phyloP scores from a whole-genome alignment of 2,329 filamentous ascomycete genomes.

The Pestalotiopsis sp. region DNA sequence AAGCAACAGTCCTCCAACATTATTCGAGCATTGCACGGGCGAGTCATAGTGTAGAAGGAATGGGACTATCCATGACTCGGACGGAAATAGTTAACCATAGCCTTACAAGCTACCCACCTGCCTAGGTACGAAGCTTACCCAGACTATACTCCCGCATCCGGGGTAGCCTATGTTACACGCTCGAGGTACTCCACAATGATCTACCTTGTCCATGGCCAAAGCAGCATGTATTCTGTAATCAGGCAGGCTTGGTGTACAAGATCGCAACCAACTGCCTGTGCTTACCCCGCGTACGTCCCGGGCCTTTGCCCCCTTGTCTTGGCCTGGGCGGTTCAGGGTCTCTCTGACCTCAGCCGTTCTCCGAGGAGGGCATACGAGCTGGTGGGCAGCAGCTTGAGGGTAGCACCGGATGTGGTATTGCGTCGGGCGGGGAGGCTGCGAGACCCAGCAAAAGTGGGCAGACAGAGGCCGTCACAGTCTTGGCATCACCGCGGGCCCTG shows the following conservation, averaged over 20 bases:
- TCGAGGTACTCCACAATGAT: too few relatives aligned
- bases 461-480: neutral
- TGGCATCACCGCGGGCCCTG: neutral
- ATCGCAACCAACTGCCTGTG: too few relatives aligned
- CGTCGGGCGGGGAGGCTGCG: neutral
- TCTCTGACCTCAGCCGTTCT: neutral
- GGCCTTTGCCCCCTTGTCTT: neutral
- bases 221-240: neutral
- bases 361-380: neutral
- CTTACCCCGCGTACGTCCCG: too few relatives aligned
- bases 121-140: neutral
- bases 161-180: too few relatives aligned
- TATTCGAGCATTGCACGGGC: neutral
- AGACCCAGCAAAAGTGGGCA: neutral
- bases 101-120: neutral
- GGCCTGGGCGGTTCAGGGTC: neutral
- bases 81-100: conserved; percentile 10
- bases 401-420: neutral
- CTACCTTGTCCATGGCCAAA: neutral
- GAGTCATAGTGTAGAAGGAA: neutral
- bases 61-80: neutral
- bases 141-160: too few relatives aligned
- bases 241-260: too few relatives aligned
- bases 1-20: too few relatives aligned
- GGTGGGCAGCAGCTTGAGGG: neutral